A percentile compares a stretch with the other conserved stretches of the same genome.
phyloP scores from a whole-genome alignment of 2,329 filamentous ascomycete genomes.

The Aspergillus persii region DNA sequence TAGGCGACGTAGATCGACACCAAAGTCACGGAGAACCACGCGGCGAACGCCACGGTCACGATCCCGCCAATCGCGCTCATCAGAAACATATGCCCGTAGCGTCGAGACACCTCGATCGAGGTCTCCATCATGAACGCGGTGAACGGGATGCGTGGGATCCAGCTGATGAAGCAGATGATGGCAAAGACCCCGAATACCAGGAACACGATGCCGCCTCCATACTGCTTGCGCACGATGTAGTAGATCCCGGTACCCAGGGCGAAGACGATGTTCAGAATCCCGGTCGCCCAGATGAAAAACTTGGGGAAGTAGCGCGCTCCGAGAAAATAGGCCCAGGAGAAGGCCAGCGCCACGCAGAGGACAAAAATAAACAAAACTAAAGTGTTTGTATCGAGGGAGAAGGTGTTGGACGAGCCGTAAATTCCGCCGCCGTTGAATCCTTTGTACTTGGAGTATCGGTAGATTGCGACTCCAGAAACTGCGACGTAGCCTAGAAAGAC shows the following conservation, averaged over 20 bases:
- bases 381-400: constrained; percentile 76
- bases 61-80: constrained; percentile 83
- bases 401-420: constrained; percentile 65
- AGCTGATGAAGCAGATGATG: constrained; percentile 79
- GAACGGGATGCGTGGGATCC: constrained; percentile 89
- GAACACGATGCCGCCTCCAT: constrained; percentile 82
- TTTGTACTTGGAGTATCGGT: constrained; percentile 67
- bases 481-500: constrained; percentile 72
- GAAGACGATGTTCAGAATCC: constrained; percentile 80
- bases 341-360: constrained; percentile 67
- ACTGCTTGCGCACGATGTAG: constrained; percentile 75
- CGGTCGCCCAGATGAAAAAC: constrained; percentile 88
- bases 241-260: constrained; percentile 84
- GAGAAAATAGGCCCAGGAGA: constrained; percentile 76
- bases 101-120: constrained; percentile 78
- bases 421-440: constrained; percentile 68
- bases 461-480: constrained; percentile 71
- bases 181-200: constrained; percentile 77
- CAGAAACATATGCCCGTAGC: constrained; percentile 79
- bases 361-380: constrained; percentile 81
- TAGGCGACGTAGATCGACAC: constrained; percentile 85
- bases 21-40: constrained; percentile 83
- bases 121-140: constrained; percentile 86
- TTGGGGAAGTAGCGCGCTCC: constrained; percentile 76
- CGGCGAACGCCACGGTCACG: constrained; percentile 70